Evolutionary conservation across 1,284 basidiomycete species (phyloP), one percentile per base, ranked within the genome.

Genomic region (Agaricales sp.): DNA sequence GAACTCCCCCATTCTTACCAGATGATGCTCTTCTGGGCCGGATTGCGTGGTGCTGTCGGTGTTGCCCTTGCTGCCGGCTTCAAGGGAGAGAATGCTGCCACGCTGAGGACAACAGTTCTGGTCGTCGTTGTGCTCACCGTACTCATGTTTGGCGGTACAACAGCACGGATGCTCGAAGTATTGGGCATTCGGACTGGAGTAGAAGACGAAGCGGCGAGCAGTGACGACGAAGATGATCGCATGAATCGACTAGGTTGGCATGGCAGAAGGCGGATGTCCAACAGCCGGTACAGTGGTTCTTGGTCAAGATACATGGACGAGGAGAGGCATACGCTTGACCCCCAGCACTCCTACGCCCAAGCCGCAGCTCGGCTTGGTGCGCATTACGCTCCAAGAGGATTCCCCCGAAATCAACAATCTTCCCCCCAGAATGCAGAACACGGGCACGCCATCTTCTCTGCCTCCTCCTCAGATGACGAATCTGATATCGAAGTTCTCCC

Each of bases 1-100:
- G 92, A 95, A 59, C 70, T 96, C 2, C 92, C 93, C 0, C 92
- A 96, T 63, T 92, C 91, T 14, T 95, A 96, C 59, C 92, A 95
- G 60, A 93, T 94, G 90, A 93, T 96, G 94, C 70, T 99, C 18
- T 99, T 99, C 68, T 99, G 95, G 96, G 95, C 95, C 0, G 96
- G 96, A 4, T 70, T 99, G 47, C 78, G 95, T 25, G 95, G 95
- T 49, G 95, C 95, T 0, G 95, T 98, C 35, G 95, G 96, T 20
- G 96, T 99, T 20, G 95, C 95, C 2, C 79, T 99, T 13, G 94
- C 94, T 2, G 89, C 92, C 2, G 95, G 95, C 4, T 96, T 99
- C 72, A 84, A 86, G 53, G 95, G 93, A 22, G 76, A 85, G 43
- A 95, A 95, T 60, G 92, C 92, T 0, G 82, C 90, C 57, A 92